A percentile compares a stretch with the other conserved stretches of the same genome.
phyloP scores from a whole-genome alignment of 768 basidiomycete genomes.

The Boletales sp. region DNA sequence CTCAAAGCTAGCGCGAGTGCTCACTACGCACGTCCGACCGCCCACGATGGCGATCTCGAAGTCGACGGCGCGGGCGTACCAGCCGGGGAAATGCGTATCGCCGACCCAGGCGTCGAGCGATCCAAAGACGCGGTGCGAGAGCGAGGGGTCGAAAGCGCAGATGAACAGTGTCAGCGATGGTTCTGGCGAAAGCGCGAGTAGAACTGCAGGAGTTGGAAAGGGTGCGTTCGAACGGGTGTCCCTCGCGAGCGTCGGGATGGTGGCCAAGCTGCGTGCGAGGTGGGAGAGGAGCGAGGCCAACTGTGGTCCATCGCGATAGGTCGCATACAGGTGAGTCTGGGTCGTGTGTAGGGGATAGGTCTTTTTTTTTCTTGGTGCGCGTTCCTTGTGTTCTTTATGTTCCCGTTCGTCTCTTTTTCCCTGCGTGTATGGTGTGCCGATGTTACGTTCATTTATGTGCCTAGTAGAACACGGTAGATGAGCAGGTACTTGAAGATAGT shows the following conservation, averaged over 20 bases:
- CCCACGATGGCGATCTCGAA: neutral
- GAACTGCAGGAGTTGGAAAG: neutral
- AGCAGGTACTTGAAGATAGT: too few relatives aligned
- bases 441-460: too few relatives aligned
- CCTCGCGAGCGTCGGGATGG: conserved; percentile 11
- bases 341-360: neutral
- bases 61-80: neutral
- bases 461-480: too few relatives aligned
- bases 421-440: too few relatives aligned
- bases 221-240: neutral
- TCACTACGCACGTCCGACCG: neutral
- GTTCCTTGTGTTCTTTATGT: neutral
- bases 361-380: neutral
- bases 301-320: neutral
- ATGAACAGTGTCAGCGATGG: neutral
- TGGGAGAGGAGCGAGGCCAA: conserved; percentile 13
- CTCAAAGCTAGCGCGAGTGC: conserved; percentile 19
- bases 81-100: neutral
- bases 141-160: conserved; percentile 2
- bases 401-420: neutral
- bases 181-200: neutral
- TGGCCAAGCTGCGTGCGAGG: conserved; percentile 18
- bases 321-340: neutral
- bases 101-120: conserved; percentile 3
- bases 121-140: conserved; percentile 4